Base-by-base conservation (phyloP, 306 rosid species). In the Adenanthera pavonina region DNA sequence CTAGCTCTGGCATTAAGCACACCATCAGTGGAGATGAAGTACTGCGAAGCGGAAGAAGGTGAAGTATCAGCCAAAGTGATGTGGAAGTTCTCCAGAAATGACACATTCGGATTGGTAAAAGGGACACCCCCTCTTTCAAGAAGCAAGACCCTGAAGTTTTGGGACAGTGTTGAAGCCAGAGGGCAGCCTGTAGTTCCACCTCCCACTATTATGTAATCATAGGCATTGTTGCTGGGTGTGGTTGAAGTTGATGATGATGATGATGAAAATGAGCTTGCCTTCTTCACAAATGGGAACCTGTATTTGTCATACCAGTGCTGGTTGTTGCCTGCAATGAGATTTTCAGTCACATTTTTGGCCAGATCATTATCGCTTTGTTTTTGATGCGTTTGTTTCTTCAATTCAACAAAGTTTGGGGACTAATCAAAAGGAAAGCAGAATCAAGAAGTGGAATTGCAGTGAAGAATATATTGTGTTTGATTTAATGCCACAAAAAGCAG, bases 101-200 rank as follows among this genome's bases (percentile, higher is more conserved):
- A 82, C 48, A 92, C 94, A 83, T 95, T 95, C 16, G 92, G 79
- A 61, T 95, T 95, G 59, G 91, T 57, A 78, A 92, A 95, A 12
- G 98, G 98, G 6, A 86, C 92, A 16, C 97, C 97, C 36, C 97
- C 97, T 84, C 96, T 87, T 84, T 93, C 97, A 8, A 93, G 89
- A 79, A 93, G 44, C 41, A 93, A 53, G 4, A 93, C 97, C 46
- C 74, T 89, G 78, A 86, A 89, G 2, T 86, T 93, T 49, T 88
- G 75, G 0, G 97, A 91, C 17, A 93, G 80, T 0, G 97, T 93
- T 33, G 97, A 83, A 14, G 96, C 97, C 87, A 93, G 57, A 41
- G 97, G 97, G 75, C 97, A 93, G 59, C 97, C 97, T 1, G 97
- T 90, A 3, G 97, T 93, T 52, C 97, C 97, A 11, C 97, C 97